A percentile compares a stretch with the other conserved stretches of the same genome.
Conservation (phyloP, 352 stramenopile species). For the Pythium chondricola region DNA sequence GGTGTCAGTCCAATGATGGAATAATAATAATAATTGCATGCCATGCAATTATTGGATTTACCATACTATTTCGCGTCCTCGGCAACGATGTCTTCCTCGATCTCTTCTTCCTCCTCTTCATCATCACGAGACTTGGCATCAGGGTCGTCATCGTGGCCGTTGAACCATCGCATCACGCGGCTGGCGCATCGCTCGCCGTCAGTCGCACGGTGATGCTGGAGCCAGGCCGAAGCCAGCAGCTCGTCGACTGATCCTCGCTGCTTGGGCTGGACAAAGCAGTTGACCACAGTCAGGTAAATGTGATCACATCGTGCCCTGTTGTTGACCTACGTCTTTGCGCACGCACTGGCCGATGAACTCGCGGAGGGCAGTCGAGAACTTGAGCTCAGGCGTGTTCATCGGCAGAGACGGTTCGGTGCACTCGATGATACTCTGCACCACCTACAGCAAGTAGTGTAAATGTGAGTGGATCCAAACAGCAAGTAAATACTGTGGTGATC, state of each 20-base stretch:
- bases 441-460: conserved; percentile 14
- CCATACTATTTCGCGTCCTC: conserved; percentile 6
- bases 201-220: conserved; percentile 44
- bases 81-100: conserved; percentile 37
- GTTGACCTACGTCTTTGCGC: conserved; percentile 55
- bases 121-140: conserved; percentile 15
- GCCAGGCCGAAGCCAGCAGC: conserved; percentile 44
- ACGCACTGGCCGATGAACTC: conserved; percentile 53
- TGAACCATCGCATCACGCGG: conserved; percentile 32
- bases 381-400: conserved; percentile 13
- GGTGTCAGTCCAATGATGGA: too few relatives aligned
- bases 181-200: conserved; percentile 22
- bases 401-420: conserved; percentile 40
- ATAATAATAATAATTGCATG: too few relatives aligned
- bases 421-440: conserved; percentile 76
- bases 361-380: conserved; percentile 49
- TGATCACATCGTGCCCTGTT: not conserved
- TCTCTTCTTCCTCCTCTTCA: conserved; percentile 45
- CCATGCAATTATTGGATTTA: too few relatives aligned
- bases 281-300: not conserved
- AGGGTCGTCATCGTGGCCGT: conserved; percentile 1
- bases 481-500: not conserved
- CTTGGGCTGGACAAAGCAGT: conserved; percentile 32
- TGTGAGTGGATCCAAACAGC: not conserved
- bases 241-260: conserved; percentile 52